Conservation (phyloP, 768 basidiomycete genomes). For the Suillus spraguei region DNA sequence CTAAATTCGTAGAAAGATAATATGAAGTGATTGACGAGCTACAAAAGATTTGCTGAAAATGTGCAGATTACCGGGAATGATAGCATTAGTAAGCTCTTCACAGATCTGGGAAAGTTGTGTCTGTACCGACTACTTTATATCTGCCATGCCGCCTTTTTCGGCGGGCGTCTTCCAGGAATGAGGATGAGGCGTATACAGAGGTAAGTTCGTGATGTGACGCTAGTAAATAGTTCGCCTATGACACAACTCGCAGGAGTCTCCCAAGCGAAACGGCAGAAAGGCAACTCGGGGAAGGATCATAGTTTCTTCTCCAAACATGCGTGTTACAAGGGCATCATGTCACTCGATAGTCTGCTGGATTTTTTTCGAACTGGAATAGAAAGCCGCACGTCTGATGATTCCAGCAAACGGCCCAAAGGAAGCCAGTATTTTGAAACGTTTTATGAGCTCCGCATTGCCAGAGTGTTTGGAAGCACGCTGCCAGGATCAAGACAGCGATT, state of each 20-base stretch:
- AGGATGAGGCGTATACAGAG: slow-evolving; percentile 23
- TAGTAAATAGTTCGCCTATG: not conserved
- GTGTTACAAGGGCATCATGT: slow-evolving; percentile 22
- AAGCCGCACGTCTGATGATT: not conserved
- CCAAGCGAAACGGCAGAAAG: slow-evolving; percentile 31
- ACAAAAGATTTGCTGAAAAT: too few relatives aligned
- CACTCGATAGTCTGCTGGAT: slow-evolving; percentile 22
- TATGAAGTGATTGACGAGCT: too few relatives aligned
- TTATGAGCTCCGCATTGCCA: slow-evolving; percentile 34
- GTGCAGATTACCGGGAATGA: too few relatives aligned
- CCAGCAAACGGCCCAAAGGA: not conserved
- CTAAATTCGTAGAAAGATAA: too few relatives aligned
- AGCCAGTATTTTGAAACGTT: slow-evolving; percentile 34
- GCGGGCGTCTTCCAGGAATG: slow-evolving; percentile 22
- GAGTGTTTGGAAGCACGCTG: slow-evolving; percentile 35
- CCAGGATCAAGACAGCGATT: slow-evolving; percentile 11
- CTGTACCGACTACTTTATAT: not conserved
- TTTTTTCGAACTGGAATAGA: slow-evolving; percentile 19
- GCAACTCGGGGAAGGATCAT: slow-evolving; percentile 22
- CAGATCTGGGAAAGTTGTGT: too few relatives aligned
- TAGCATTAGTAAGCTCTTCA: too few relatives aligned
- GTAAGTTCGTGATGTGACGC: slow-evolving; percentile 10
- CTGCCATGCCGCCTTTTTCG: slow-evolving; percentile 9
- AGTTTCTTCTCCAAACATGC: slow-evolving; percentile 6
- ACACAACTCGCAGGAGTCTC: not conserved